phyloP scores from a whole-genome alignment of 495 filamentous ascomycete species.

The Friedmanniomyces endolithicus region DNA sequence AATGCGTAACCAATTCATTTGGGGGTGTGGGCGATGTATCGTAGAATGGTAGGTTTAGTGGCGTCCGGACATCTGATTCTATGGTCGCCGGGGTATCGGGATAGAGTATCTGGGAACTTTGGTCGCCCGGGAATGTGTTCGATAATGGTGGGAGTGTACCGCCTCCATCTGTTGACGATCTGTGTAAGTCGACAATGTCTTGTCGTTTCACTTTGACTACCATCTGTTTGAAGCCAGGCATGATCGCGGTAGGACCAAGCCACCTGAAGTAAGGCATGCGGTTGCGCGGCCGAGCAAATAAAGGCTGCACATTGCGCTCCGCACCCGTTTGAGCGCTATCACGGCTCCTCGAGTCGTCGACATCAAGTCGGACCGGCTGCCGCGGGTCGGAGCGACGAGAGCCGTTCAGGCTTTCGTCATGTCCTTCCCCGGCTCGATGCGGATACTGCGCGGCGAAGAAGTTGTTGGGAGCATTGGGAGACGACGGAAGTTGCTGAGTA shows the following conservation, averaged over 20 bases:
- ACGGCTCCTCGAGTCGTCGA: neutral
- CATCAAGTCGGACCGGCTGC: neutral
- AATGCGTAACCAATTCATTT: constrained; percentile 56
- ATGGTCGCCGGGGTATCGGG: constrained; percentile 11
- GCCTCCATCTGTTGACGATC: constrained; percentile 19
- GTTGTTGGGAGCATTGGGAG: too few relatives aligned
- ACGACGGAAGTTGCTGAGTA: neutral
- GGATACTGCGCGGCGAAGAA: neutral
- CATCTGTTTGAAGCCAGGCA: constrained; percentile 87
- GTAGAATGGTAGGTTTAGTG: constrained; percentile 66
- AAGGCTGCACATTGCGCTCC: neutral
- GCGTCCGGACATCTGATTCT: constrained; percentile 33
- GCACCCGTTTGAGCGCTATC: neutral
- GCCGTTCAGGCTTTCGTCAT: neutral
- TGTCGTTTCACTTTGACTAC: constrained; percentile 55
- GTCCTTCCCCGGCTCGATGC: neutral
- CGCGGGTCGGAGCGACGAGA: too few relatives aligned
- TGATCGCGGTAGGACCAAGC: constrained; percentile 79
- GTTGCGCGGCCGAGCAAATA: constrained; percentile 35
- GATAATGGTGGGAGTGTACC: neutral
- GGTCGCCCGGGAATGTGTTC: constrained; percentile 1
- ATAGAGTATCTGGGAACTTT: neutral
- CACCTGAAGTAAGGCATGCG: constrained; percentile 81
- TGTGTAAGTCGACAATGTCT: constrained; percentile 37
- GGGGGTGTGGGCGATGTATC: constrained; percentile 57